phyloP scores from a whole-genome alignment of 805 yeast genomes.

The Blastobotrys muscicola region DNA sequence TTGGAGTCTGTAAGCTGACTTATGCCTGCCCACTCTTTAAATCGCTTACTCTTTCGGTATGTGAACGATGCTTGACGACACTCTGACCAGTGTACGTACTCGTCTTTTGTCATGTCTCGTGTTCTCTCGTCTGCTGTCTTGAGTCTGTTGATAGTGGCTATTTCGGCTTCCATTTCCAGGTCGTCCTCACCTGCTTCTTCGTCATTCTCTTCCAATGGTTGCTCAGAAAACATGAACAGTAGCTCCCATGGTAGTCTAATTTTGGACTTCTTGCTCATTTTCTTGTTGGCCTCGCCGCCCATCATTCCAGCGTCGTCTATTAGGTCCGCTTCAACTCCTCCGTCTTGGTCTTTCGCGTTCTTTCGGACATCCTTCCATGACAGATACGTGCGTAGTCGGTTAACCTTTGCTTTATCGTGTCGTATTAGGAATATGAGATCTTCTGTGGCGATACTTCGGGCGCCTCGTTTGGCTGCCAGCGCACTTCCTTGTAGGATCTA shows the following conservation, averaged over 20 bases:
- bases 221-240: conserved; percentile 87
- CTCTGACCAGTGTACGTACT: conserved; percentile 98
- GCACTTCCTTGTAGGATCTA: conserved; percentile 57
- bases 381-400: conserved; percentile 77
- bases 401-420: conserved; percentile 90
- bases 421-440: conserved; percentile 88
- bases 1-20: conserved; percentile 74
- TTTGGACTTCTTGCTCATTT: conserved; percentile 57
- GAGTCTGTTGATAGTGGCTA: conserved; percentile 79
- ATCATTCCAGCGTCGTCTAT: conserved; percentile 38
- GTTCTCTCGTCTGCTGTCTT: conserved; percentile 94
- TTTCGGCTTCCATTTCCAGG: conserved; percentile 80
- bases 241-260: conserved; percentile 92
- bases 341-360: conserved; percentile 57
- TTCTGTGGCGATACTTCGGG: conserved; percentile 79
- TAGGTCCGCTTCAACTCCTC: conserved; percentile 47
- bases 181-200: conserved; percentile 64
- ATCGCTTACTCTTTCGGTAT: conserved; percentile 85
- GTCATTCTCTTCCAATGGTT: conserved; percentile 63
- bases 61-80: conserved; percentile 97
- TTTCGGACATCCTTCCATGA: conserved; percentile 97
- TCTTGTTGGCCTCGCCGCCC: conserved; percentile 31
- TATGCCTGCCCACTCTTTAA: conserved; percentile 93
- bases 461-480: conserved; percentile 71
- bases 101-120: conserved; percentile 87